Conservation (phyloP, 129 eudicot genomes). For the Pseudognaphalium luteoalbum region DNA sequence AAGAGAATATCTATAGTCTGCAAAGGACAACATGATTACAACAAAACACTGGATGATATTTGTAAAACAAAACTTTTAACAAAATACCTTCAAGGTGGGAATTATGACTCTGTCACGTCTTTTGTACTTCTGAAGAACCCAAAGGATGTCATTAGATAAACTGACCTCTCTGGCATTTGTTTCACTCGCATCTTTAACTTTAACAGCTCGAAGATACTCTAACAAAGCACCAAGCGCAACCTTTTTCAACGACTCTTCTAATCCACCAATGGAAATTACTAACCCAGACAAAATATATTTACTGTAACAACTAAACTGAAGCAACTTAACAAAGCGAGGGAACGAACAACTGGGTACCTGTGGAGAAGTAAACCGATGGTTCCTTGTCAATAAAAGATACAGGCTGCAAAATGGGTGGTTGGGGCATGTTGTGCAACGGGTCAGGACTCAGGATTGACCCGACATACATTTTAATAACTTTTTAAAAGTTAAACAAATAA, state of each 20-base stretch:
- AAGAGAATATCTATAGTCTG: conserved; percentile 94
- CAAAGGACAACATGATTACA: conserved; percentile 25
- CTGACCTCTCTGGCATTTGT: conserved; percentile 40
- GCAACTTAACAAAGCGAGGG: conserved; percentile 74
- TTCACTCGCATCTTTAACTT: conserved; percentile 31
- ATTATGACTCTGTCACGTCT: conserved; percentile 77
- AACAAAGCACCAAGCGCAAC: conserved; percentile 74
- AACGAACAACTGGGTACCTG: conserved; percentile 88
- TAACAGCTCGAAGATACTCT: conserved; percentile 59
- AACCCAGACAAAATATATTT: conserved; percentile 73
- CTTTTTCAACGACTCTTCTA: conserved; percentile 88
- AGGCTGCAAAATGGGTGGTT: not conserved
- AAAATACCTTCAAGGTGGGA: conserved; percentile 88
- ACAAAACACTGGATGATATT: not conserved
- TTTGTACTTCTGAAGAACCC: conserved; percentile 83
- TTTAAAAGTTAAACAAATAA: not conserved
- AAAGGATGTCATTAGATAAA: conserved; percentile 62
- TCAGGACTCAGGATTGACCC: not conserved
- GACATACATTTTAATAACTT: not conserved
- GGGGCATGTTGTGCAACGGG: not conserved
- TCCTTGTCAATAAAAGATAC: conserved; percentile 4
- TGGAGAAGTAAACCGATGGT: conserved; percentile 14
- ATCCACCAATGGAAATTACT: conserved; percentile 89
- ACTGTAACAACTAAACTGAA: conserved; percentile 64
- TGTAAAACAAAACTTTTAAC: not conserved